A percentile compares a stretch with the other conserved stretches of the same genome.
phyloP scores from a whole-genome alignment of 345 rosid genomes.

The Euclidium syriacum region DNA sequence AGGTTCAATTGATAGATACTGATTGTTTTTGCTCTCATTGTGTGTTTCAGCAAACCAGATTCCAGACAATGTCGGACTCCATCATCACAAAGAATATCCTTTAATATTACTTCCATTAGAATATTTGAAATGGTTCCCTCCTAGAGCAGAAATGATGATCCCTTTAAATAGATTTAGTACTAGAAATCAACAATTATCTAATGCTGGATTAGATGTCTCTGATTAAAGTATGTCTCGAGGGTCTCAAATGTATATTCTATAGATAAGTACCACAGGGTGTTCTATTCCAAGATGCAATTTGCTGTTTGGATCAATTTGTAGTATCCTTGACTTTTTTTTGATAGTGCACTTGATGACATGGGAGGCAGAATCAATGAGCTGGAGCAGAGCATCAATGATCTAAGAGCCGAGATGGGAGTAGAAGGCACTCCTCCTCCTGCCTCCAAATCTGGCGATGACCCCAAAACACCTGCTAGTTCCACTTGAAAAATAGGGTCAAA shows the following conservation, averaged over 20 bases:
- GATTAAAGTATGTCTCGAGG: not conserved
- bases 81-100: conserved; percentile 95
- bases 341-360: conserved; percentile 82
- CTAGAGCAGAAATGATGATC: not conserved
- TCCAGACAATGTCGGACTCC: conserved; percentile 91
- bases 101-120: not conserved
- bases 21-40: not conserved
- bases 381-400: conserved; percentile 81
- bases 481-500: conserved; percentile 7
- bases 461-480: conserved; percentile 45
- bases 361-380: conserved; percentile 70
- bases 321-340: conserved; percentile 53
- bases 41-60: conserved; percentile 73
- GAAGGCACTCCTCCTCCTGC: conserved; percentile 71
- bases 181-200: not conserved
- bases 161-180: not conserved
- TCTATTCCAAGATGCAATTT: too few species aligned
- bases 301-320: too few species aligned
- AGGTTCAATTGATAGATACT: not conserved
- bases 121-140: not conserved
- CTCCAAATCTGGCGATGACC: conserved; percentile 42
- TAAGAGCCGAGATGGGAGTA: conserved; percentile 71
- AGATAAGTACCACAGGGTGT: not conserved
- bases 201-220: not conserved
- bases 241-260: not conserved